Conservation (phyloP, 2,329 filamentous ascomycete species). For the Xylariaceae sp. region DNA sequence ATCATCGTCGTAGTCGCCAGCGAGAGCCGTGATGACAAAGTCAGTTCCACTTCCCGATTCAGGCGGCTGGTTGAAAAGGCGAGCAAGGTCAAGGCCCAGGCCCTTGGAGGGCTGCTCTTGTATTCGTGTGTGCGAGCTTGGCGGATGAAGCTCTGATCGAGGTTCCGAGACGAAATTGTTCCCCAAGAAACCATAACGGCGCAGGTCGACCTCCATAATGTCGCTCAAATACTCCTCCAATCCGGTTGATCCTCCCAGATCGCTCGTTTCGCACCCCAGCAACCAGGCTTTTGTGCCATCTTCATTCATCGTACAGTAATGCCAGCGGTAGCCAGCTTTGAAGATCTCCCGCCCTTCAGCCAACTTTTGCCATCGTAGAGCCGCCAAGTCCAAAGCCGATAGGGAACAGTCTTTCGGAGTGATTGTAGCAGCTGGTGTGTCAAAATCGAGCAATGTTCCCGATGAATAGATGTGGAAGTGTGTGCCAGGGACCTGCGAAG, state of each 20-base stretch:
- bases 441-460: slow-evolving; percentile 87
- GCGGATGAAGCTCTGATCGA: slow-evolving; percentile 46
- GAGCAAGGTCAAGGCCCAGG: slow-evolving; percentile 81
- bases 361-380: slow-evolving; percentile 89
- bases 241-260: slow-evolving; percentile 60
- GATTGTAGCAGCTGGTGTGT: slow-evolving; percentile 86
- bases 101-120: slow-evolving; percentile 59
- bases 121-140: slow-evolving; percentile 46
- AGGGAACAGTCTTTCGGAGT: slow-evolving; percentile 84
- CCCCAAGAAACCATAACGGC: slow-evolving; percentile 85
- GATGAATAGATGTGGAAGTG: slow-evolving; percentile 97
- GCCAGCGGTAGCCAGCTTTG: slow-evolving; percentile 89
- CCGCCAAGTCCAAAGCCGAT: slow-evolving; percentile 82
- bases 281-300: slow-evolving; percentile 96
- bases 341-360: slow-evolving; percentile 95
- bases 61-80: slow-evolving; percentile 81
- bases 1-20: slow-evolving; percentile 71
- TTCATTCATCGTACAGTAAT: slow-evolving; percentile 95
- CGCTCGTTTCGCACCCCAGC: slow-evolving; percentile 73
- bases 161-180: slow-evolving; percentile 65
- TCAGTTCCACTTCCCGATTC: slow-evolving; percentile 85
- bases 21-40: slow-evolving; percentile 84
- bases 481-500: slow-evolving; percentile 83
- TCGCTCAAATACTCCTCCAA: slow-evolving; percentile 93
- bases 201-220: slow-evolving; percentile 88